Evolutionary conservation across 2,329 filamentous ascomycete genomes (phyloP), one percentile per base, ranked within the genome.

Genomic region (Neonectria coccinea): DNA sequence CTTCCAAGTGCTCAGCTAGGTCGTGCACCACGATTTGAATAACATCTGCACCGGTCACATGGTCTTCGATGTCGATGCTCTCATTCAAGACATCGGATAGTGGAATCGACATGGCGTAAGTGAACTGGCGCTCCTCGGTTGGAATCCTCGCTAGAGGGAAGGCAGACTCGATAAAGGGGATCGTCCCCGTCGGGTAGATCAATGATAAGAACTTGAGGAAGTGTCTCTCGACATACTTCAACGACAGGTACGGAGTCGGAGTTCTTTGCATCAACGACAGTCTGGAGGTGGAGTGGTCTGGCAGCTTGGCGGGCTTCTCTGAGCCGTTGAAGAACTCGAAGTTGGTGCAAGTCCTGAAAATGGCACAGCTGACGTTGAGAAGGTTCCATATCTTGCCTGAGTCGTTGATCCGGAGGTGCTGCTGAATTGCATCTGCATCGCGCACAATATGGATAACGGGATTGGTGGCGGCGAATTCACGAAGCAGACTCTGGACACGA

Each of bases 281-380:
- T 0, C 67, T 65, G 12, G 63, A 20, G 25, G 45, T 67, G 27
- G 3, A 56, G 59, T 50, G 18, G 6, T 36, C 42, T 5, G 44
- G 50, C 27, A 68, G 73, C 69, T 70, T 74, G 47, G 79, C 73
- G 5, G 74, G 75, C 18, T 79, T 81, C 73, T 92, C 90, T 2
- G 89, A 89, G 16, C 92, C 81, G 70, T 93, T 93, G 80, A 89
- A 93, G 75, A 93, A 94, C 73, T 94, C 91, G 66, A 91, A 86
- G 69, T 92, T 93, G 11, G 89, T 90, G 73, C 89, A 92, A 2
- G 83, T 83, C 53, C 89, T 83, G 69, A 92, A 88, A 16, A 91
- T 84, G 2, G 83, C 80, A 22, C 82, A 84, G 67, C 85, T 87
- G 14, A 85, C 83, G 18, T 84, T 82, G 27, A 92, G 77, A 7